Evolutionary conservation across 2,329 filamentous ascomycete genomes (phyloP).

Genomic region (Hymenoscyphus salicellus): DNA sequence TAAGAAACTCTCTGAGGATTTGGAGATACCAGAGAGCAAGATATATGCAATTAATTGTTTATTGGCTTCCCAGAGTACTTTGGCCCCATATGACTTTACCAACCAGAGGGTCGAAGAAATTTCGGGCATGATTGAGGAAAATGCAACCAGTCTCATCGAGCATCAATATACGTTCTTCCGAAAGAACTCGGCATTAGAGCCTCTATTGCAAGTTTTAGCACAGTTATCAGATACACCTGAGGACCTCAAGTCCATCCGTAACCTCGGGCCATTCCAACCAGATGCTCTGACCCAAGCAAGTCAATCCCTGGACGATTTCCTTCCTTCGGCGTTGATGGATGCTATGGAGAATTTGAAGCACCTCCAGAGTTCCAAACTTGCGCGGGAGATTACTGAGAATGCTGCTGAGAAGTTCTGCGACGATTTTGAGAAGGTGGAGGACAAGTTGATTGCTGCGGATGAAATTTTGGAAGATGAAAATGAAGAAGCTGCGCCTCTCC

Average conservation of each 20-base stretch:
- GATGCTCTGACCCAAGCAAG: conserved; percentile 63
- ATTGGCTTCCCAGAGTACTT: conserved; percentile 52
- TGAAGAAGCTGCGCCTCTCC: conserved; percentile 26
- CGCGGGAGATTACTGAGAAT: conserved; percentile 73
- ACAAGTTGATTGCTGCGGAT: conserved; percentile 57
- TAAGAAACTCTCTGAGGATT: conserved; percentile 61
- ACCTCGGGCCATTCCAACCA: conserved; percentile 59
- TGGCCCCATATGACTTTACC: conserved; percentile 64
- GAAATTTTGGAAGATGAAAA: conserved; percentile 39
- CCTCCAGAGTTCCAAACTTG: conserved; percentile 68
- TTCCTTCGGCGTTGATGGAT: conserved; percentile 90
- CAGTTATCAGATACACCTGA: conserved; percentile 40
- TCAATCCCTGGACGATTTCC: conserved; percentile 80
- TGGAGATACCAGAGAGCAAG: conserved; percentile 58
- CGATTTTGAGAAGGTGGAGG: conserved; percentile 73
- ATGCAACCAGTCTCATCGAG: conserved; percentile 57
- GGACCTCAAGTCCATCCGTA: conserved; percentile 55
- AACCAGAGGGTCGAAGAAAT: conserved; percentile 53
- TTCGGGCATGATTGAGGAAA: conserved; percentile 52
- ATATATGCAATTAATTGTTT: conserved; percentile 75
- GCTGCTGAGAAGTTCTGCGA: conserved; percentile 80
- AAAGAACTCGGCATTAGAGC: conserved; percentile 67
- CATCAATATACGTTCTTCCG: conserved; percentile 73
- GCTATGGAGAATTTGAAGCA: conserved; percentile 76
- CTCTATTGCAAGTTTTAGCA: conserved; percentile 57